A percentile compares a stretch with the other conserved stretches of the same genome.
Conservation (phyloP, 2,329 filamentous ascomycete genomes). For the Cryphonectria nitschkei region DNA sequence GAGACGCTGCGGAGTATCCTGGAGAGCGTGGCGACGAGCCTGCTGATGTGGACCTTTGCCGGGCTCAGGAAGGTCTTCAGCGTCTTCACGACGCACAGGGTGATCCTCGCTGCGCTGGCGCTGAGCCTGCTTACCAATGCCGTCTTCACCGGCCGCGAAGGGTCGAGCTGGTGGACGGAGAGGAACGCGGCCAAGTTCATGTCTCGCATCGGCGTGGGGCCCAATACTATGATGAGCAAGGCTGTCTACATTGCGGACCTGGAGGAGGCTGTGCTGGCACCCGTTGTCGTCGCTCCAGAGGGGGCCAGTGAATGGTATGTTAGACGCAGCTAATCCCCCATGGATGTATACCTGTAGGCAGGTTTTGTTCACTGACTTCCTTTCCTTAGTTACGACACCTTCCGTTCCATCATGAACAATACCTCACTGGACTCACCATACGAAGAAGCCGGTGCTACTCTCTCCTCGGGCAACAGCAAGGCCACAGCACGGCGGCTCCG, state of each 20-base stretch:
- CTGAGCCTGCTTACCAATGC: constrained; percentile 74
- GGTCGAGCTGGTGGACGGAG: constrained; percentile 83
- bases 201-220: constrained; percentile 76
- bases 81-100: constrained; percentile 70
- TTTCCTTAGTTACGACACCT: constrained; percentile 60
- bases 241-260: constrained; percentile 84
- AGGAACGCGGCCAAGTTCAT: constrained; percentile 81
- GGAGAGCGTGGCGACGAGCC: constrained; percentile 73
- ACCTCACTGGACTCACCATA: constrained; percentile 62
- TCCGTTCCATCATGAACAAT: constrained; percentile 60
- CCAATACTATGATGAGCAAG: constrained; percentile 80
- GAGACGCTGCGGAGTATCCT: constrained; percentile 74
- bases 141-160: constrained; percentile 73
- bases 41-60: constrained; percentile 78
- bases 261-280: constrained; percentile 60
- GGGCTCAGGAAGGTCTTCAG: constrained; percentile 67
- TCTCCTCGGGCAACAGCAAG: constrained; percentile 53
- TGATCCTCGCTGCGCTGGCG: constrained; percentile 71
- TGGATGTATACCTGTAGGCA: not conserved
- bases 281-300: constrained; percentile 39
- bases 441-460: constrained; percentile 53
- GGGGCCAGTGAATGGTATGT: constrained; percentile 56
- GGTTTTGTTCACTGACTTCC: constrained; percentile 3
- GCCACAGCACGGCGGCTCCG: constrained; percentile 68
- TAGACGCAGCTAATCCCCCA: too few relatives aligned